Base-by-base conservation (phyloP, 2,329 filamentous ascomycete genomes). In the Huntiella omanensis region DNA sequence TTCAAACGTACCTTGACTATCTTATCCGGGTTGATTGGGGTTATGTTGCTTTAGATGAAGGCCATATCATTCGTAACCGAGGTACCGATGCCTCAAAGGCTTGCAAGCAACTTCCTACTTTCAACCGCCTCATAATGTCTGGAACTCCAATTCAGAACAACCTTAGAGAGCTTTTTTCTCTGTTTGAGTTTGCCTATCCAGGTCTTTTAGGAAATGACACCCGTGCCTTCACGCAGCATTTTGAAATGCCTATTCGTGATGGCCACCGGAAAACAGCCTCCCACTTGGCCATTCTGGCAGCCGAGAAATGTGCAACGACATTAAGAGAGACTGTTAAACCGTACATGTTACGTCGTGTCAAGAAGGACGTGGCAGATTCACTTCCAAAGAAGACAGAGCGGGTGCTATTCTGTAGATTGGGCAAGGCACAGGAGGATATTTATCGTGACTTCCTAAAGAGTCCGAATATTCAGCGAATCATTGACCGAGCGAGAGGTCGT, bases 101-200 rank as follows among this genome's bases (percentile, higher is more conserved):
- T 53, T 94, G 86, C 69, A 98, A 98, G 59, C 84, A 95, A 59
- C 65, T 98, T 8, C 79, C 82, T 33, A 98, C 91, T 0, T 74
- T 83, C 0, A 91, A 96, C 55, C 76, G 92, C 16, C 71, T 96
- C 52, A 96, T 98, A 49, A 67, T 98, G 1, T 96, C 92, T 0
- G 91, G 91, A 4, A 98, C 91, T 0, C 92, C 92, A 0, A 92
- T 98, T 69, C 92, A 98, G 60, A 98, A 98, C 60, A 96, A 95
- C 52, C 64, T 98, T 19, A 80, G 82, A 0, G 92, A 98, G 59
- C 67, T 98, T 0, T 98, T 91, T 88, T 96, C 88, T 0, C 65
- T 98, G 0, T 96, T 98, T 57, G 92, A 98, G 58, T 98, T 98
- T 57, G 81, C 96, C 48, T 96, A 86, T 51, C 91, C 92, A 0